Percentiles rank a stretch among this genome's conserved stretches.
Conservation (phyloP, 1,284 basidiomycete species). For the Pyrrhoderma lamaoense region DNA sequence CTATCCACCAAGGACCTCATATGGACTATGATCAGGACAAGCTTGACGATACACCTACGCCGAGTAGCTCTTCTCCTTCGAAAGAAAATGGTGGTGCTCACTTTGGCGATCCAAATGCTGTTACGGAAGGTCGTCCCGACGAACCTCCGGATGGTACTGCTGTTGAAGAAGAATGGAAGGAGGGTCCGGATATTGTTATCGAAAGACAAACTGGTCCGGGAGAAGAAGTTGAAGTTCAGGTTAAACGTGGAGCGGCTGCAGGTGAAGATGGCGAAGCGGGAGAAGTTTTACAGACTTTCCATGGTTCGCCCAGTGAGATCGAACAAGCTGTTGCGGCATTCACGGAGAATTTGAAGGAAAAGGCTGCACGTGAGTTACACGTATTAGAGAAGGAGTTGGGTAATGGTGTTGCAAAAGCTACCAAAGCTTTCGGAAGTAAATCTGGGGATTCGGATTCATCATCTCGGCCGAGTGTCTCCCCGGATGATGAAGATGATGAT, state of each 20-base stretch:
- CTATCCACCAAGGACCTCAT: neutral
- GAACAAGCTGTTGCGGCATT: conserved; percentile 3
- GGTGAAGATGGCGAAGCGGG: conserved; percentile 3
- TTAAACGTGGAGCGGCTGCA: conserved; percentile 20
- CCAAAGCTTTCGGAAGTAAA: neutral
- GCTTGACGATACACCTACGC: conserved; percentile 20
- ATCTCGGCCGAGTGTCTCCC: neutral
- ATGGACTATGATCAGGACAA: conserved; percentile 19
- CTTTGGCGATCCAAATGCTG: conserved; percentile 22
- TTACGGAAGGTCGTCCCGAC: conserved; percentile 26
- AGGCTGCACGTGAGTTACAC: conserved; percentile 1
- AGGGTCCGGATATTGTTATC: conserved; percentile 61
- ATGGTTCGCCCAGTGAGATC: conserved; percentile 4
- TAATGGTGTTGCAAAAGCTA: conserved; percentile 8
- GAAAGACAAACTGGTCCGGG: conserved; percentile 52
- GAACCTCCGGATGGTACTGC: conserved; percentile 40
- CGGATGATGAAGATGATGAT: conserved; percentile 33
- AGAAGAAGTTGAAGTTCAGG: conserved; percentile 45
- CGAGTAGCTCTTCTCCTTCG: conserved; percentile 19
- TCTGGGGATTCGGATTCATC: neutral
- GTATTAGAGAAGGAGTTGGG: conserved; percentile 8
- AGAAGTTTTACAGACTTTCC: conserved; percentile 8
- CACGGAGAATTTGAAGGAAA: conserved; percentile 5
- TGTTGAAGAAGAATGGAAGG: conserved; percentile 50
- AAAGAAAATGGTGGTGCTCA: neutral